Conservation (phyloP, 2,329 filamentous ascomycete species). For the Cladosporium colombiae region DNA sequence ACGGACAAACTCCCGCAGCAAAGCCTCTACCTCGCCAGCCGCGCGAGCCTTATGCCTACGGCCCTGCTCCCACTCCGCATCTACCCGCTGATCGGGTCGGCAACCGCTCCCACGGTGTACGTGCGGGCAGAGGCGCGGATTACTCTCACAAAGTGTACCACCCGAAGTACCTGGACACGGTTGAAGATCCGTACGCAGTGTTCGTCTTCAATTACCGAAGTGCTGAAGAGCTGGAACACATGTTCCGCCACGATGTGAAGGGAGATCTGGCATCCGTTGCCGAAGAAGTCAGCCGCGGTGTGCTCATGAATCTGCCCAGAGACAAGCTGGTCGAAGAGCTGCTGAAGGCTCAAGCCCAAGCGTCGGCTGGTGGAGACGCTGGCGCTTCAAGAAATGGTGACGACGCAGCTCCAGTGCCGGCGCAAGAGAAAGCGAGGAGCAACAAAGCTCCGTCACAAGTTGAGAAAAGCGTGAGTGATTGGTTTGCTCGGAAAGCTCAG, state of each 20-base stretch:
- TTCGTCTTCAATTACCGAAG: constrained; percentile 53
- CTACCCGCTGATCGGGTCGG: constrained; percentile 25
- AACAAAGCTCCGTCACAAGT: neutral
- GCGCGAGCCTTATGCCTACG: constrained; percentile 34
- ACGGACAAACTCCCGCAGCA: neutral
- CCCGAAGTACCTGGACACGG: constrained; percentile 46
- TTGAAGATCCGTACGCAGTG: constrained; percentile 46
- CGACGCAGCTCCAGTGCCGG: neutral
- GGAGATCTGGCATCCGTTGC: constrained; percentile 28
- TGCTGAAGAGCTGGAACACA: constrained; percentile 36
- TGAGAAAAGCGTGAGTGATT: neutral
- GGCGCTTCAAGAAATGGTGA: neutral
- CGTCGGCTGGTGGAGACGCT: neutral
- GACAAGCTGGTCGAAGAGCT: constrained; percentile 28
- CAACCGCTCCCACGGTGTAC: constrained; percentile 30
- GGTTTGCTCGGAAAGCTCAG: neutral
- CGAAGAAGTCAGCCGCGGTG: constrained; percentile 13
- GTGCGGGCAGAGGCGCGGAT: constrained; percentile 38
- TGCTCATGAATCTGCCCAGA: constrained; percentile 27
- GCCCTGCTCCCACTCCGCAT: constrained; percentile 34
- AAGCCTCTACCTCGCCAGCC: constrained; percentile 11
- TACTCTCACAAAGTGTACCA: constrained; percentile 42
- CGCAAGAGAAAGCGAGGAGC: neutral
- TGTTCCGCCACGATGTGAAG: constrained; percentile 35
- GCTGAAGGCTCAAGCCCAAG: constrained; percentile 14